Evolutionary conservation across 164 flowering plant genomes (phyloP).

Genomic region (Nymphaea thermarum): DNA sequence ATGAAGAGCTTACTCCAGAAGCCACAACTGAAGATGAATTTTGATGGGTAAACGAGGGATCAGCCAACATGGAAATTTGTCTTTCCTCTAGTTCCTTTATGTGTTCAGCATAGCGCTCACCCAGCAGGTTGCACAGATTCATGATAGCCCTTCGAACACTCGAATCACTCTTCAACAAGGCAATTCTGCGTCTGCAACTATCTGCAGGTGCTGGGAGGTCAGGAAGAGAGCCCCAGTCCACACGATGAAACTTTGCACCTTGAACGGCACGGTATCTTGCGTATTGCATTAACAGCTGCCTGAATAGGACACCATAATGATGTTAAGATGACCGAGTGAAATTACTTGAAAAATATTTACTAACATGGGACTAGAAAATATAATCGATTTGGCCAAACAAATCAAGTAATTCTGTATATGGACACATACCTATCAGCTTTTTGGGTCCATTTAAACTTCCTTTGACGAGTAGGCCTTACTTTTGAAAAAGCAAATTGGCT

Average conservation of each 20-base stretch:
- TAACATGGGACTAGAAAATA: neutral
- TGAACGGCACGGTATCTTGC: constrained; percentile 63
- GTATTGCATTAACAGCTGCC: constrained; percentile 68
- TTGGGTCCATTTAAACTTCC: constrained; percentile 65
- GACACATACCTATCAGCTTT: constrained; percentile 55
- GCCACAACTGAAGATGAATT: constrained; percentile 5
- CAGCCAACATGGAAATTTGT: constrained; percentile 8
- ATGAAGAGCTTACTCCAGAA: constrained; percentile 4
- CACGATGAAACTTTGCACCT: constrained; percentile 54
- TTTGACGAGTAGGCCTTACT: constrained; percentile 28
- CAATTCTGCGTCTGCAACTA: constrained; percentile 60
- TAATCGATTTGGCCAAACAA: neutral
- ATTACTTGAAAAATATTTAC: neutral
- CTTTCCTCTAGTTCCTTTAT: constrained; percentile 25
- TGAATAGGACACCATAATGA: constrained; percentile 8
- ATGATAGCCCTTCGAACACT: constrained; percentile 48
- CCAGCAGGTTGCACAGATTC: constrained; percentile 64
- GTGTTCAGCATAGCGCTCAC: constrained; percentile 48
- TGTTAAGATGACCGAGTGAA: neutral
- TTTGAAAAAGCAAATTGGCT: constrained; percentile 23
- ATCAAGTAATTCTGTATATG: too few species aligned
- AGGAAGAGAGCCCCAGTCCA: constrained; percentile 54
- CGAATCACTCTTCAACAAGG: constrained; percentile 27
- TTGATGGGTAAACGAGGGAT: neutral
- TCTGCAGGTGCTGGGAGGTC: constrained; percentile 75